phyloP scores from a whole-genome alignment of 2,329 filamentous ascomycete species.

The Pseudogymnoascus sp. region DNA sequence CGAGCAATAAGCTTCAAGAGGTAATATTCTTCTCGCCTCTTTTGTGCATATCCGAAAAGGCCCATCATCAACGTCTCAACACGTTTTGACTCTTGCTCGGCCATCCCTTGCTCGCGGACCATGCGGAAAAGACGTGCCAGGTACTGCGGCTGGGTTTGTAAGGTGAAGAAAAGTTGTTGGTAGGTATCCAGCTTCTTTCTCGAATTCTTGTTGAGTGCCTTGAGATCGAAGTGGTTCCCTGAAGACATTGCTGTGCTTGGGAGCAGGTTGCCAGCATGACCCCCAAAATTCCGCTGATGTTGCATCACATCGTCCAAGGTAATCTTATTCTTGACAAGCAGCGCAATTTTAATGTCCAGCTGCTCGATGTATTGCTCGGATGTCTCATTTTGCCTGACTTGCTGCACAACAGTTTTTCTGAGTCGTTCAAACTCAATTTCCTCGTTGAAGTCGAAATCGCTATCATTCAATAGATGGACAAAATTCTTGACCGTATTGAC shows the following conservation, averaged over 20 bases:
- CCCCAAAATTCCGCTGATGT: constrained; percentile 93
- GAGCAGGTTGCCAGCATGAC: constrained; percentile 74
- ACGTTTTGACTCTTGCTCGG: constrained; percentile 87
- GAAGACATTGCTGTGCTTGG: constrained; percentile 84
- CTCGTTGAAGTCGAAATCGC: constrained; percentile 97
- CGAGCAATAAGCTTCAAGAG: constrained; percentile 78
- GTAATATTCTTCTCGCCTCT: constrained; percentile 94
- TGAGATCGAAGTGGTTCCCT: constrained; percentile 88
- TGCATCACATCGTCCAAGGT: constrained; percentile 95
- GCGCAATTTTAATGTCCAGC: constrained; percentile 95
- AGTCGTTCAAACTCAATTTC: constrained; percentile 94
- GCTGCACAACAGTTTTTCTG: constrained; percentile 91
- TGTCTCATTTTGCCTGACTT: constrained; percentile 94
- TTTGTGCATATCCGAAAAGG: constrained; percentile 93
- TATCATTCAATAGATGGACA: constrained; percentile 94
- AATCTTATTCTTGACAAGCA: constrained; percentile 99
- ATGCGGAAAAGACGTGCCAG: constrained; percentile 80
- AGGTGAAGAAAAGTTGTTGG: constrained; percentile 92
- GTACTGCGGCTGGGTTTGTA: constrained; percentile 95
- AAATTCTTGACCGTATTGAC: constrained; percentile 97
- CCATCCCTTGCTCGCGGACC: constrained; percentile 70
- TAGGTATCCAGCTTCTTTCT: constrained; percentile 93
- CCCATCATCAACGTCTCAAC: constrained; percentile 94
- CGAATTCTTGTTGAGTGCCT: constrained; percentile 94
- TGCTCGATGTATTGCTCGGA: constrained; percentile 97